Conservation (phyloP, 148 eudicot genomes). For the Camellia japonica region DNA sequence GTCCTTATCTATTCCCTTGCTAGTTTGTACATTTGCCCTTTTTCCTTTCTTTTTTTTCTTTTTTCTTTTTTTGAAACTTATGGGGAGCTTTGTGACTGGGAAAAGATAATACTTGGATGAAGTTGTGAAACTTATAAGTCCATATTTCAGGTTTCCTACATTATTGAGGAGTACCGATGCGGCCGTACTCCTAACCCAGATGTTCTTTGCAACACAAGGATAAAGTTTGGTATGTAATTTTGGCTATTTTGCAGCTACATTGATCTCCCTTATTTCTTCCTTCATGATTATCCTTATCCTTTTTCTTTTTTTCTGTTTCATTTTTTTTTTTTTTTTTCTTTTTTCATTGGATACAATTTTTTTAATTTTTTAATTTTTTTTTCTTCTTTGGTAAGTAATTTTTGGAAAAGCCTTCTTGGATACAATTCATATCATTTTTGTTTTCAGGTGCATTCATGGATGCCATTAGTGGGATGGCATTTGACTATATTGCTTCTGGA, state of each 20-base stretch:
- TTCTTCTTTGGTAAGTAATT: neutral
- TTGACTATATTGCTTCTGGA: slow-evolving; percentile 92
- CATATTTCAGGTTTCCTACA: slow-evolving; percentile 77
- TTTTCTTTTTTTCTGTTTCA: neutral
- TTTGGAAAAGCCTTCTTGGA: neutral
- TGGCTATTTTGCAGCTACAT: neutral
- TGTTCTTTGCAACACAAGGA: slow-evolving; percentile 95
- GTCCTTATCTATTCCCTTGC: neutral
- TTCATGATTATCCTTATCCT: neutral
- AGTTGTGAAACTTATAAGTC: slow-evolving; percentile 24
- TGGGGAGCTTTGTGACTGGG: neutral
- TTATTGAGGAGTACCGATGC: slow-evolving; percentile 81
- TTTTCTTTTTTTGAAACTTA: too few species aligned
- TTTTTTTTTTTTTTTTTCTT: neutral
- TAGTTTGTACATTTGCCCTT: neutral
- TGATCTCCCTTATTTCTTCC: neutral
- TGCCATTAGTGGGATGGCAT: slow-evolving; percentile 68
- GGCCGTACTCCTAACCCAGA: slow-evolving; percentile 99
- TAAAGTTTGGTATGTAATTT: slow-evolving; percentile 77
- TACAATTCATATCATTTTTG: neutral
- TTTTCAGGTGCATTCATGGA: slow-evolving; percentile 89
- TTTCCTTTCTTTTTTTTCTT: neutral
- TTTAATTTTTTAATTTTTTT: neutral
- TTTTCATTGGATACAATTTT: neutral
- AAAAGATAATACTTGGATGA: slow-evolving; percentile 11